A percentile compares a stretch with the other conserved stretches of the same genome.
phyloP scores from a whole-genome alignment of 345 rosid species.

The Clarkia xantiana region DNA sequence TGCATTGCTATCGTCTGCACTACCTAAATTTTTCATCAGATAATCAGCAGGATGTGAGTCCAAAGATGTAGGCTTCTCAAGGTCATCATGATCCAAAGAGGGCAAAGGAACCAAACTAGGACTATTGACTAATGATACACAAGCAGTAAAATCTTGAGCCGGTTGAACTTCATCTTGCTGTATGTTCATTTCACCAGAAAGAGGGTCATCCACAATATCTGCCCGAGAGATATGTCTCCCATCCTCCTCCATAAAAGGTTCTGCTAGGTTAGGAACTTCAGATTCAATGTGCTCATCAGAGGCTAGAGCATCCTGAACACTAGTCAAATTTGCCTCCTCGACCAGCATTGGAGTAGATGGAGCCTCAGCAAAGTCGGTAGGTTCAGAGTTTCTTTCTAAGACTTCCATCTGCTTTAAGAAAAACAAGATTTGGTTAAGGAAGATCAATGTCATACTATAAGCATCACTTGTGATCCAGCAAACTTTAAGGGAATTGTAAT shows the following conservation, averaged over 20 bases:
- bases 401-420: slow-evolving; percentile 36
- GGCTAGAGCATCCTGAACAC: slow-evolving; percentile 46
- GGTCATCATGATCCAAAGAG: slow-evolving; percentile 11
- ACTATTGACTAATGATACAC: not conserved
- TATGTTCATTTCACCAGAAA: slow-evolving; percentile 16
- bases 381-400: slow-evolving; percentile 30
- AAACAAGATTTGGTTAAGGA: slow-evolving; percentile 5
- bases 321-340: slow-evolving; percentile 55
- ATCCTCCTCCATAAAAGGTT: slow-evolving; percentile 18
- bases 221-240: slow-evolving; percentile 12
- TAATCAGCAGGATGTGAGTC: slow-evolving; percentile 9
- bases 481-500: no score
- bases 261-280: slow-evolving; percentile 32
- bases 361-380: slow-evolving; percentile 64
- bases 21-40: slow-evolving; percentile 19
- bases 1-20: slow-evolving; percentile 20
- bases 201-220: slow-evolving; percentile 12
- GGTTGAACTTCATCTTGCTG: slow-evolving; percentile 11
- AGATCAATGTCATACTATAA: no score
- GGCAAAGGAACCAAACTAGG: slow-evolving; percentile 1
- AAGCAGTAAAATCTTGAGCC: not conserved
- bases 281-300: slow-evolving; percentile 56
- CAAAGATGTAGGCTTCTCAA: slow-evolving; percentile 7
- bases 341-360: slow-evolving; percentile 83
- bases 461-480: no score